Percentiles rank a stretch among this genome's conserved stretches.
phyloP scores from a whole-genome alignment of 2,329 filamentous ascomycete species.

The Elsinoe australis region DNA sequence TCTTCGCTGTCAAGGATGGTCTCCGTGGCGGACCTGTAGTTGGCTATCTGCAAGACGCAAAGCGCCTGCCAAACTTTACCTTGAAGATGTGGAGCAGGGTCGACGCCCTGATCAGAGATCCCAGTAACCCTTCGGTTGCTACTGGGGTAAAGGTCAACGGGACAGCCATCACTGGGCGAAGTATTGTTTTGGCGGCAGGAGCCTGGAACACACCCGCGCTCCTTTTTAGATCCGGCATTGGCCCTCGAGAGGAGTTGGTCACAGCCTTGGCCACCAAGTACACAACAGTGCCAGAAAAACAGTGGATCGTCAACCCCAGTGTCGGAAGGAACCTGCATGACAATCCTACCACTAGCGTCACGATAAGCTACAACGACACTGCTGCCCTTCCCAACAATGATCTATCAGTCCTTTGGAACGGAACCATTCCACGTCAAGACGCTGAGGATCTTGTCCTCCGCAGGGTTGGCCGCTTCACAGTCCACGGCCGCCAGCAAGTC shows the following conservation, averaged over 20 bases:
- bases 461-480: background rate
- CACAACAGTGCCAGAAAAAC: background rate
- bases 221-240: slow-evolving; percentile 37
- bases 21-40: slow-evolving; percentile 45
- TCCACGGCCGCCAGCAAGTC: slow-evolving; percentile 4
- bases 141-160: slow-evolving; percentile 36
- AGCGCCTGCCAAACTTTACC: slow-evolving; percentile 37
- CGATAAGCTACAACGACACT: background rate
- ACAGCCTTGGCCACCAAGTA: background rate
- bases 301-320: slow-evolving; percentile 1
- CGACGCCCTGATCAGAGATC: slow-evolving; percentile 19
- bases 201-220: slow-evolving; percentile 27
- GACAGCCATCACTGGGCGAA: slow-evolving; percentile 26
- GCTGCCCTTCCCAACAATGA: slow-evolving; percentile 6
- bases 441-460: slow-evolving; percentile 2
- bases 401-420: slow-evolving; percentile 1
- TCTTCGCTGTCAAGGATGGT: slow-evolving; percentile 44
- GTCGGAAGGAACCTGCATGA: slow-evolving; percentile 6
- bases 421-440: background rate
- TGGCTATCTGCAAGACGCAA: slow-evolving; percentile 45
- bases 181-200: slow-evolving; percentile 34
- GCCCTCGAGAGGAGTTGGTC: slow-evolving; percentile 18
- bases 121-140: slow-evolving; percentile 37
- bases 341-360: background rate
- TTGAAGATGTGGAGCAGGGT: slow-evolving; percentile 40